A percentile compares a stretch with the other conserved stretches of the same genome.
phyloP scores from a whole-genome alignment of 495 filamentous ascomycete genomes.

The Usnea hakonensis region DNA sequence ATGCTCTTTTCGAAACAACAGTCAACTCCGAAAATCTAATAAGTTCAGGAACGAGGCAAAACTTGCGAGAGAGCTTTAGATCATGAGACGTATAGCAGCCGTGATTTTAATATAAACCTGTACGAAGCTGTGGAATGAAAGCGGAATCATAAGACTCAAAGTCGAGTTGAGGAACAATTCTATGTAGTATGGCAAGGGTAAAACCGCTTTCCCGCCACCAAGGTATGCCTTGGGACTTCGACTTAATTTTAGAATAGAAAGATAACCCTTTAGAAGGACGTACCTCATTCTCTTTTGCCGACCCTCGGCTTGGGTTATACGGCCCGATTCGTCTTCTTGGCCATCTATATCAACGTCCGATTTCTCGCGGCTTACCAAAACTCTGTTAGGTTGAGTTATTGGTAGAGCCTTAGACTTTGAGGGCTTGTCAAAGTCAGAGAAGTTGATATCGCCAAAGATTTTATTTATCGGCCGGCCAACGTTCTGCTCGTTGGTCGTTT shows the following conservation, averaged over 20 bases:
- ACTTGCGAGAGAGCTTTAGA: neutral
- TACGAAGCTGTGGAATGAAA: neutral
- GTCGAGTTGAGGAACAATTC: neutral
- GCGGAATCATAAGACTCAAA: neutral
- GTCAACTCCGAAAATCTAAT: neutral
- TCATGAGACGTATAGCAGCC: neutral
- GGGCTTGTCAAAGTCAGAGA: conserved; percentile 54
- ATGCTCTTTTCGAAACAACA: neutral
- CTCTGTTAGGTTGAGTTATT: conserved; percentile 60
- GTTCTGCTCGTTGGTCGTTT: conserved; percentile 3
- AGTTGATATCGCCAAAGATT: conserved; percentile 71
- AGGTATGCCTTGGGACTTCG: neutral
- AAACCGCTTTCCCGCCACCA: neutral
- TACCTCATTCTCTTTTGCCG: conserved; percentile 64
- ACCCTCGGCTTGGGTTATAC: conserved; percentile 44
- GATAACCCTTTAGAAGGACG: neutral
- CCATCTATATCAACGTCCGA: conserved; percentile 41
- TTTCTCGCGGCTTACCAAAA: conserved; percentile 25
- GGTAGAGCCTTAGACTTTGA: conserved; percentile 73
- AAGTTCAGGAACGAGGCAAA: neutral
- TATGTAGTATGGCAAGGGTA: neutral
- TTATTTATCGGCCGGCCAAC: conserved; percentile 31
- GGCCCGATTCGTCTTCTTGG: conserved; percentile 35
- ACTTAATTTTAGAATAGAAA: neutral
- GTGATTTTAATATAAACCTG: too few species aligned